Evolutionary conservation across 2,329 filamentous ascomycete species (phyloP), one percentile per base, ranked within the genome.

Genomic region (Lizonia empirigonia): DNA sequence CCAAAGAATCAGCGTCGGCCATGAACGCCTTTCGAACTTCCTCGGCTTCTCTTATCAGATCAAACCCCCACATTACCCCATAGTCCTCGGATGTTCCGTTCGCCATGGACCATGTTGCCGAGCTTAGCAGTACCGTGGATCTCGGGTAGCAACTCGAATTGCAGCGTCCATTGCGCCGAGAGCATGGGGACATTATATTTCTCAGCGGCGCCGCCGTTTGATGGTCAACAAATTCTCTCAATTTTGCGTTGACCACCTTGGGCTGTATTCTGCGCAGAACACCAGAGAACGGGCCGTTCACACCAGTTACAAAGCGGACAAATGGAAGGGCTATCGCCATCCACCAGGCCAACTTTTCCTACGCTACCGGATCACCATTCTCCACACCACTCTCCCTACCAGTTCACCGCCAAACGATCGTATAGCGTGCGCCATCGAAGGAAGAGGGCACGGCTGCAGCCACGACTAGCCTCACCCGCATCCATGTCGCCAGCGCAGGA

Each of bases 181-280:
- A 48, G 2, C 5, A 63, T 61, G 61, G 26, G 39, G 24, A n/a
- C 8, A 29, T 47, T 66, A 64, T 61, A 63, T 55, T 37, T 27
- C 18, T n/a, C 18, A 20, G 2, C 19, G 48, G 29, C 29, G 48
- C 52, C 41, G 47, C 27, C 18, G 24, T 20, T 19, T 16, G 56
- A 40, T 23, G 27, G 37, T 36, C 36, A 45, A 49, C 38, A 44
- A 46, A 40, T 53, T 56, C 50, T 48, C 16, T 32, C n/a, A 38
- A 35, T 40, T 49, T 55, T 50, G 51, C 44, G 49, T 51, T 56
- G 46, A 63, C 53, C 56, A 51, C 54, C 57, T 66, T 68, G 66
- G 68, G 62, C 67, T 70, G 65, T 58, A 70, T 69, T 71, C 57
- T 72, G 55, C 70, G 69, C 69, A 62, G 70, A 68, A 72, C 63